Conservation (phyloP, 1,139 yeast species). For the Citeromyces siamensis region DNA sequence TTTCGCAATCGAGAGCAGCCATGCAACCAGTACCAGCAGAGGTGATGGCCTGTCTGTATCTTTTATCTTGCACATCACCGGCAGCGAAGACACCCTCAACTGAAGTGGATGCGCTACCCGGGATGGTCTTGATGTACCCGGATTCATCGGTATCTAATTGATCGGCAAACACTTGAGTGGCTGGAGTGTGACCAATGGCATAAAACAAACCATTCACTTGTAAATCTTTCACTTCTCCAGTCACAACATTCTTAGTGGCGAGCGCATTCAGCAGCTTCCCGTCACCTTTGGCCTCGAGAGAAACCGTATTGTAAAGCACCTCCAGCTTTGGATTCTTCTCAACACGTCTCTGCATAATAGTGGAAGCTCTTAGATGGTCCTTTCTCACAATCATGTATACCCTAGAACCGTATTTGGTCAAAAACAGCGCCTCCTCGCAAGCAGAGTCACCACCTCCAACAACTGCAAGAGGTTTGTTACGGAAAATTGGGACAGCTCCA, state of each 20-base stretch:
- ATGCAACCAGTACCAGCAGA: slow-evolving; percentile 99
- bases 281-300: slow-evolving; percentile 85
- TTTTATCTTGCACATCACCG: slow-evolving; percentile 97
- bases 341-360: slow-evolving; percentile 93
- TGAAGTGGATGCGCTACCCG: slow-evolving; percentile 85
- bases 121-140: slow-evolving; percentile 80
- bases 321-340: slow-evolving; percentile 77
- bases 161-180: slow-evolving; percentile 65
- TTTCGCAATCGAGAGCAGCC: slow-evolving; percentile 97
- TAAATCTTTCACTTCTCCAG: slow-evolving; percentile 56
- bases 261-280: slow-evolving; percentile 61
- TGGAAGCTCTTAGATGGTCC: slow-evolving; percentile 87
- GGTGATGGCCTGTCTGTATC: slow-evolving; percentile 97
- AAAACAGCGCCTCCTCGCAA: slow-evolving; percentile 94
- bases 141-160: slow-evolving; percentile 79
- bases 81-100: slow-evolving; percentile 94
- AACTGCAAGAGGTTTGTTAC: slow-evolving; percentile 95
- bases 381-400: slow-evolving; percentile 89
- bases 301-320: slow-evolving; percentile 76
- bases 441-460: slow-evolving; percentile 99
- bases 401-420: slow-evolving; percentile 95
- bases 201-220: slow-evolving; percentile 88
- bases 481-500: slow-evolving; percentile 97
- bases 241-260: slow-evolving; percentile 55
- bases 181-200: slow-evolving; percentile 97